Conservation (phyloP, 768 basidiomycete species). For the Boletus rubescentipes region DNA sequence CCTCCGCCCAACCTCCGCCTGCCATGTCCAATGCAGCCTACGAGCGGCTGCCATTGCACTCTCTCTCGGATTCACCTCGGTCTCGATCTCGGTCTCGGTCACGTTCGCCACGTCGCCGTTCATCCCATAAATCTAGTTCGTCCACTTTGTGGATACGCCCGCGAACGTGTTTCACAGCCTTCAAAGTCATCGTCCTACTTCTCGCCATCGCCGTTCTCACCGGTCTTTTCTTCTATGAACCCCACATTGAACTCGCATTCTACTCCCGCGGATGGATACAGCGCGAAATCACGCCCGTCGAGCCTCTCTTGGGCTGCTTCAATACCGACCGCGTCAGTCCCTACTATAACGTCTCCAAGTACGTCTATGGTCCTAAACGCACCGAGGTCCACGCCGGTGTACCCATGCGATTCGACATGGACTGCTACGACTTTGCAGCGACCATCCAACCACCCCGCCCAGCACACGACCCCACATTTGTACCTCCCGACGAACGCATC, state of each 20-base stretch:
- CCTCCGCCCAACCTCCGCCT: neutral
- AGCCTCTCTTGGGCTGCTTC: conserved; percentile 75
- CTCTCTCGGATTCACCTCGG: conserved; percentile 32
- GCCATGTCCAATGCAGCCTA: conserved; percentile 43
- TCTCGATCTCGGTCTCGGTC: conserved; percentile 23
- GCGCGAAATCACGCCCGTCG: conserved; percentile 63
- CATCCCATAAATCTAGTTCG: conserved; percentile 27
- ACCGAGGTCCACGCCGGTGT: conserved; percentile 82
- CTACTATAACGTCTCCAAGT: conserved; percentile 64
- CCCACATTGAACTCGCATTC: conserved; percentile 82
- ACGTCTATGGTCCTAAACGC: conserved; percentile 60
- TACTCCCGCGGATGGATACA: conserved; percentile 77
- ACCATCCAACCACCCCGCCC: conserved; percentile 54
- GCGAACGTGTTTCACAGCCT: conserved; percentile 37
- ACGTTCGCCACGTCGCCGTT: conserved; percentile 26
- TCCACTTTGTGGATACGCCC: conserved; percentile 30
- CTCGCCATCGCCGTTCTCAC: conserved; percentile 40
- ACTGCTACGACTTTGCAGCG: conserved; percentile 92
- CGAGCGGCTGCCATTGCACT: conserved; percentile 53
- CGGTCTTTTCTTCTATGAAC: conserved; percentile 66
- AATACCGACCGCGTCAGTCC: conserved; percentile 56
- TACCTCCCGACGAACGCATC: conserved; percentile 43
- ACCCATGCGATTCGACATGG: conserved; percentile 73
- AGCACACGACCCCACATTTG: conserved; percentile 3
- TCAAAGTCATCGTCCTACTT: conserved; percentile 46